Evolutionary conservation across 1,284 basidiomycete genomes (phyloP), one percentile per base, ranked within the genome.

Genomic region (Malassezia furfur): DNA sequence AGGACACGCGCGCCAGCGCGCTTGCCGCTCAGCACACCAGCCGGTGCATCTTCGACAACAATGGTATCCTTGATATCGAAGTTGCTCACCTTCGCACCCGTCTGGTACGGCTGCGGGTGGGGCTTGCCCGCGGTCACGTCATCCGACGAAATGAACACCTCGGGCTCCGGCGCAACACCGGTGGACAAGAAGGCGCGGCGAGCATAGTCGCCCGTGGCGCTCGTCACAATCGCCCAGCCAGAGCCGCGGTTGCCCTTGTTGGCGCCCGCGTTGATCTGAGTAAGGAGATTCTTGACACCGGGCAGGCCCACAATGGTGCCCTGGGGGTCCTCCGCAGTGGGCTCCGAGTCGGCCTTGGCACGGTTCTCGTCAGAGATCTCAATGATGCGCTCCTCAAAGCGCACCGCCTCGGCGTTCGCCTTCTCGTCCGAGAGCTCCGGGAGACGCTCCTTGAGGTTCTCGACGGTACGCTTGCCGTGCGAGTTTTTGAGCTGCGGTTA

Each of bases 151-250:
- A 74, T 62, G 46, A 74, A 74, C 14, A 66, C 62, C 12, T 50
- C 21, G 1, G 72, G 71, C 12, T 50, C 52, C 0, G 56, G 52
- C 2, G 60, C 49, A 12, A 66, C 61, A 2, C 66, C 57, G 5
- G 66, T 45, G 8, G 66, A 63, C 6, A 57, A 22, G 56, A 74
- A 74, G 14, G 66, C 72, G 17, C 64, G 52, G 25, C 62, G 61
- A 1, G 71, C 72, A 40, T 74, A 74, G 10, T 68, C 70, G 31
- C 65, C 55, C 7, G 72, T 74, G 5, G 72, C 72, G n/a, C 64
- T 60, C 6, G 72, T 74, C n/a, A 73, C 71, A 37, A 74, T 74
- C 2, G 71, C 69, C 72, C 72, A 74, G n/a, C 72, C 68, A 19
- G 55, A 54, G 25, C 19, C 15, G 31, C 65, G 59, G n/a, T 46